Conservation (phyloP, 2,329 filamentous ascomycete species). For the Hypomyces perniciosus region DNA sequence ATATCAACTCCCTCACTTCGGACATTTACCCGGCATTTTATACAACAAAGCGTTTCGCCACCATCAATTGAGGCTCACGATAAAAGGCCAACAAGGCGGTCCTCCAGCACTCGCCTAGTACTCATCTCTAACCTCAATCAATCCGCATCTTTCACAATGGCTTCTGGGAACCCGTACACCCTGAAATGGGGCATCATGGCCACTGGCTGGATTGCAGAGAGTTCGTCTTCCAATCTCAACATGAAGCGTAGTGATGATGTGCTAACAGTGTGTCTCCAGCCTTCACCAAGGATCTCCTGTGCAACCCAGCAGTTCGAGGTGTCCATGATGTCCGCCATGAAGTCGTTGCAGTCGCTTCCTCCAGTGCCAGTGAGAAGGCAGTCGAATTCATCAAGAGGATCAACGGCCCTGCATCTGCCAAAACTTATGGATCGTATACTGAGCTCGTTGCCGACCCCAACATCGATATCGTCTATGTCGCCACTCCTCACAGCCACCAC, state of each 20-base stretch:
- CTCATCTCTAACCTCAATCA: not conserved
- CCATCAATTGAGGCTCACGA: no score
- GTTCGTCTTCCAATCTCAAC: slow-evolving; percentile 31
- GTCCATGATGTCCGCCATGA: slow-evolving; percentile 70
- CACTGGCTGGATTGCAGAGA: slow-evolving; percentile 53
- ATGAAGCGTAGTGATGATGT: not conserved
- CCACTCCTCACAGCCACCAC: slow-evolving; percentile 87
- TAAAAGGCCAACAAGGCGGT: no score
- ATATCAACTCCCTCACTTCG: not conserved
- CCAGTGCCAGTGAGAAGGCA: slow-evolving; percentile 63
- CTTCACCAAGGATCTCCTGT: slow-evolving; percentile 73
- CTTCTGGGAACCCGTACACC: slow-evolving; percentile 32
- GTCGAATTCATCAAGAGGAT: slow-evolving; percentile 66
- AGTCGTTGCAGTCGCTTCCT: slow-evolving; percentile 75
- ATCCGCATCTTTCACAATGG: not conserved
- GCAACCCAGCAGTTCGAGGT: slow-evolving; percentile 62
- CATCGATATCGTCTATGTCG: slow-evolving; percentile 82
- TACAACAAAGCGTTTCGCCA: not conserved
- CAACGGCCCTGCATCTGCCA: slow-evolving; percentile 60
- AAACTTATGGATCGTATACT: slow-evolving; percentile 73
- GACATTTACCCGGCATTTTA: not conserved
- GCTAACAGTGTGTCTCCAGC: slow-evolving; percentile 27
- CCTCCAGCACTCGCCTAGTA: not conserved
- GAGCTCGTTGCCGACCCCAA: slow-evolving; percentile 73
- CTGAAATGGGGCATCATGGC: slow-evolving; percentile 57